Conservation (phyloP, 1,284 basidiomycete species). For the Takashimella koratensis region DNA sequence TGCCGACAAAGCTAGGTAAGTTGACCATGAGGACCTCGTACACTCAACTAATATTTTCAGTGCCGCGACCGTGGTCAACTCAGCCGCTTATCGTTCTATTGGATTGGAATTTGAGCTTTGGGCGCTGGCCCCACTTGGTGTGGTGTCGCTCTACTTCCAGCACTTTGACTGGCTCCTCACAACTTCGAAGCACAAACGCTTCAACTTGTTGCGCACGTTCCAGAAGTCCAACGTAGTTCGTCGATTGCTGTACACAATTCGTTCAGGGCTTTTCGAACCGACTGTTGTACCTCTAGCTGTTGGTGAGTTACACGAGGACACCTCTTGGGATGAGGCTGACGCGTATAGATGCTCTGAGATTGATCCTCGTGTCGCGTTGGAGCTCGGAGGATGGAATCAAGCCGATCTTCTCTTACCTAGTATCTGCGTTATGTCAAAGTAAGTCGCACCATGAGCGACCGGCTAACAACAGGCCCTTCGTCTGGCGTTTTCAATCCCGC, state of each 20-base stretch:
- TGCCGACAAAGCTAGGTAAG: slow-evolving; percentile 73
- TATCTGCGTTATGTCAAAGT: slow-evolving; percentile 75
- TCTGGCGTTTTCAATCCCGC: background rate
- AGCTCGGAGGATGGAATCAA: slow-evolving; percentile 60
- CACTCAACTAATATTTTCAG: slow-evolving; percentile 49
- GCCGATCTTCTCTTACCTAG: slow-evolving; percentile 77
- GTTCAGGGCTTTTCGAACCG: slow-evolving; percentile 66
- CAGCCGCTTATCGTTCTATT: slow-evolving; percentile 73
- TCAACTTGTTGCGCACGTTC: slow-evolving; percentile 64
- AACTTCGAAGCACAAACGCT: slow-evolving; percentile 65
- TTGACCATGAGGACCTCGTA: slow-evolving; percentile 3
- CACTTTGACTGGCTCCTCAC: slow-evolving; percentile 70
- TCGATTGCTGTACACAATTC: slow-evolving; percentile 73
- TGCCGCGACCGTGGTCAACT: slow-evolving; percentile 74
- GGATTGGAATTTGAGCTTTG: slow-evolving; percentile 89
- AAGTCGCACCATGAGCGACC: too few relatives aligned
- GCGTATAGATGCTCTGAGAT: slow-evolving; percentile 26
- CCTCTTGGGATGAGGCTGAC: background rate
- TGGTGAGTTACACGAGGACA: slow-evolving; percentile 45
- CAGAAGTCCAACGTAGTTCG: slow-evolving; percentile 68
- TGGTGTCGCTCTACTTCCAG: slow-evolving; percentile 71
- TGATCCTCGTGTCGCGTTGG: slow-evolving; percentile 38
- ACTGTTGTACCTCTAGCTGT: slow-evolving; percentile 59
- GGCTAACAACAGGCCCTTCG: background rate
- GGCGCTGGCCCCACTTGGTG: slow-evolving; percentile 64